Base-by-base conservation (phyloP, 164 flowering plant species). In the Macadamia integrifolia region DNA sequence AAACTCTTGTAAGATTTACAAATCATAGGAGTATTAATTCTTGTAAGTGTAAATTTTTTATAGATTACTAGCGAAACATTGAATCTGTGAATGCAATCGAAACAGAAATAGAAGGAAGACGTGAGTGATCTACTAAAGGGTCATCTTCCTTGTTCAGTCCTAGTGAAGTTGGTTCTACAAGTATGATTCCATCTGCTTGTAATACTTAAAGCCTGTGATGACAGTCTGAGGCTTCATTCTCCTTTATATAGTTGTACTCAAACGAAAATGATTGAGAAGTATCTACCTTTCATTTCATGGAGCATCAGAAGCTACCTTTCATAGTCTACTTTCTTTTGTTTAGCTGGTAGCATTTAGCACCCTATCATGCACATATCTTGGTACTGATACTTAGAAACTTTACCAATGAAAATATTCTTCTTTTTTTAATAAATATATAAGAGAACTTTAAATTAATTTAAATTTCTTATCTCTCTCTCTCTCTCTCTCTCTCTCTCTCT, bases 161-260 rank as follows among this genome's bases (percentile, higher is more conserved):
- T 48, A 60, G 58, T 56, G 75, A 59, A 49, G 42, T 64, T 12
- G 75, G 63, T 76, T 71, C 82, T 18, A 74, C 68, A 75, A 66
- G 75, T 59, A 69, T 80, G 67, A 68, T 75, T 32, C 66, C 76
- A 23, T 82, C 82, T 3, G 46, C 70, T 23, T 28, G 71, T 69
- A 35, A 32, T 76, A 40, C 60, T 74, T 8, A 66, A 67, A 49
- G 63, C 69, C 13, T 18, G 31, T 17, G 32, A n/a, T 11, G 55
- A 73, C 61, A 71, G 65, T 43, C 59, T 56, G 23, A 58, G 56
- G 65, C 68, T 61, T 48, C 65, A 66, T 57, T 64, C 67, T 17
- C 68, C 65, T 7, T 69, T 67, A n/a, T 35, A 66, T 30, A 70
- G 68, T 64, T 66, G 65, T 73, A 30, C 35, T 64, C 73, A 60